phyloP scores from a whole-genome alignment of 176 grass and related monocot genomes.

The Oryza nivara region DNA sequence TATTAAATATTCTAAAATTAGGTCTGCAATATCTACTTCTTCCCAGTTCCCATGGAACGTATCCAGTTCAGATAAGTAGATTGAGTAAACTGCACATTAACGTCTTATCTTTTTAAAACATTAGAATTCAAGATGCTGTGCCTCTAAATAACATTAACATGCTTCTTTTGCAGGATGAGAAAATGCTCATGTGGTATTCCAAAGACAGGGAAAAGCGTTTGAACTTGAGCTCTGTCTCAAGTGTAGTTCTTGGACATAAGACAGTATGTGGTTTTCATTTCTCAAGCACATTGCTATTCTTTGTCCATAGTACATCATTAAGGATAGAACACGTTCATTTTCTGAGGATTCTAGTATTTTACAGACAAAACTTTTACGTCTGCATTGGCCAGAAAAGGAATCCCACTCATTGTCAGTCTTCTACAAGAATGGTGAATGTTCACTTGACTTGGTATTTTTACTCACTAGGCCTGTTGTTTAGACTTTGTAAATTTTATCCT shows the following conservation, averaged over 20 bases:
- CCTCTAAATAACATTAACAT: slow-evolving; percentile 17
- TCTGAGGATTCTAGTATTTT: slow-evolving; percentile 40
- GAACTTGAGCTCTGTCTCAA: slow-evolving; percentile 72
- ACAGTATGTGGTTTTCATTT: slow-evolving; percentile 62
- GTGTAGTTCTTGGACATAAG: slow-evolving; percentile 78
- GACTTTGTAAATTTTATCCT: slow-evolving; percentile 17
- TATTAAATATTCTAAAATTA: neutral
- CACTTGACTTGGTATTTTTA: slow-evolving; percentile 86
- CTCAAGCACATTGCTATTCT: slow-evolving; percentile 13
- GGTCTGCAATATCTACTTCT: neutral
- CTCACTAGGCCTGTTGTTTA: slow-evolving; percentile 29
- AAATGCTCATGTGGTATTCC: slow-evolving; percentile 83
- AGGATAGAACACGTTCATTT: slow-evolving; percentile 4
- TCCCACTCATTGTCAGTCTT: slow-evolving; percentile 82
- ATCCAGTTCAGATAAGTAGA: neutral
- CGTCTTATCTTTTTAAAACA: neutral
- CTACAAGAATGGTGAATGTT: slow-evolving; percentile 80
- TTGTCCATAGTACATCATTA: slow-evolving; percentile 1
- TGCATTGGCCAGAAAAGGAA: slow-evolving; percentile 82
- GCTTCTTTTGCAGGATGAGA: slow-evolving; percentile 74
- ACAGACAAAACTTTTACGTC: slow-evolving; percentile 85
- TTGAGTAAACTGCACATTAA: slow-evolving; percentile 9
- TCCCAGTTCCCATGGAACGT: neutral
- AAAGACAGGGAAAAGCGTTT: slow-evolving; percentile 80
- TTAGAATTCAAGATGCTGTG: neutral